A percentile compares a stretch with the other conserved stretches of the same genome.
phyloP scores from a whole-genome alignment of 2,329 filamentous ascomycete genomes.

The Penicillium sp. region DNA sequence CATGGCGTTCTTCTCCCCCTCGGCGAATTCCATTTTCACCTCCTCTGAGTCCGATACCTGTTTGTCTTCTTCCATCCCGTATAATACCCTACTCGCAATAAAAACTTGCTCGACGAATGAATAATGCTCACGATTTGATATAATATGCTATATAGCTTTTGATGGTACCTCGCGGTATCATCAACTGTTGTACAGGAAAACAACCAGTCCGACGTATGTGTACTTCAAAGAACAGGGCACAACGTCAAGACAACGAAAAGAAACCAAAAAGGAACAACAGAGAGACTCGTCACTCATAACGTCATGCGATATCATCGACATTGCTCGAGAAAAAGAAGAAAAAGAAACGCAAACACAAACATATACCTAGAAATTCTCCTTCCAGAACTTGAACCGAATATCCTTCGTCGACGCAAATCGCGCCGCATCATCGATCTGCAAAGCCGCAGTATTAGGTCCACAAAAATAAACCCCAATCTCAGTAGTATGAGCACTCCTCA shows the following conservation, averaged over 20 bases:
- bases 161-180: background rate
- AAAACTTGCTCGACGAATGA: background rate
- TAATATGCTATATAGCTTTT: constrained; percentile 3
- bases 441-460: constrained; percentile 76
- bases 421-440: constrained; percentile 81
- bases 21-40: no score
- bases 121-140: constrained; percentile 10
- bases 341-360: background rate
- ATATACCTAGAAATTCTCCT: constrained; percentile 68
- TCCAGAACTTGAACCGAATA: constrained; percentile 97
- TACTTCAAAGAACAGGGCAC: constrained; percentile 3
- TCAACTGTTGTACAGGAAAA: constrained; percentile 22
- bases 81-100: background rate
- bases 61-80: no score
- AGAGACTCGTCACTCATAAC: constrained; percentile 26
- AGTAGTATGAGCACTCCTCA: constrained; percentile 73
- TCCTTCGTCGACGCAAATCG: constrained; percentile 70
- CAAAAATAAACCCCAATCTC: constrained; percentile 98
- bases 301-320: constrained; percentile 9
- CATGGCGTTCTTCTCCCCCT: no score
- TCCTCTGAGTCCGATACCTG: no score
- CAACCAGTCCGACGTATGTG: constrained; percentile 3
- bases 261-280: constrained; percentile 5
- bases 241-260: background rate
- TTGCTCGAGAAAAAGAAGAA: background rate